Evolutionary conservation across 2,329 filamentous ascomycete genomes (phyloP).

Genomic region (Apiospora arundinis): DNA sequence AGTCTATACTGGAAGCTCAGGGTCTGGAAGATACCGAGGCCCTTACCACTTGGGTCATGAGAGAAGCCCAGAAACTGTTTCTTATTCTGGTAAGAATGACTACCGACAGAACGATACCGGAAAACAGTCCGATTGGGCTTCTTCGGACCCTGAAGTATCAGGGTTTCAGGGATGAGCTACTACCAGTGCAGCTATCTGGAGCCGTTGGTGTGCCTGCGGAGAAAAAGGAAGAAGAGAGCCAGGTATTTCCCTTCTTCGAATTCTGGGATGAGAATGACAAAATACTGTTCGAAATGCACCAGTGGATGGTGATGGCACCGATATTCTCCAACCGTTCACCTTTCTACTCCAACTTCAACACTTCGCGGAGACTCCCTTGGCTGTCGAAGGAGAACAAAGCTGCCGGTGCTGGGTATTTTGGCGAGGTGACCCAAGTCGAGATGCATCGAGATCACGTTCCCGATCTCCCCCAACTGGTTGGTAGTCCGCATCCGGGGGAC

Average conservation of each 20-base stretch:
- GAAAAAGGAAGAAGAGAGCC: neutral
- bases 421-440: conserved; percentile 21
- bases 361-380: neutral
- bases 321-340: neutral
- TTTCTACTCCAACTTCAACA: neutral
- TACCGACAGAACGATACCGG: too few species aligned
- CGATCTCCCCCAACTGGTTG: neutral
- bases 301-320: neutral
- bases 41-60: neutral
- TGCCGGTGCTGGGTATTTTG: conserved; percentile 18
- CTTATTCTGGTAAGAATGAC: neutral
- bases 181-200: neutral
- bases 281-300: neutral
- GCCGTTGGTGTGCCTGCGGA: neutral
- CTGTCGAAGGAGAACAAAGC: neutral
- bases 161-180: neutral
- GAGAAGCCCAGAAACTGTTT: neutral
- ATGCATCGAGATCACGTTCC: conserved; percentile 22
- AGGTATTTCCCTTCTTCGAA: neutral
- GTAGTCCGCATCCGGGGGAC: too few species aligned
- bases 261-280: neutral
- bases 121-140: neutral
- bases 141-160: neutral
- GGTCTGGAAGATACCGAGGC: neutral
- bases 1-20: neutral